Evolutionary conservation across 2,329 filamentous ascomycete species (phyloP).

Genomic region (Fusarium penzigii): DNA sequence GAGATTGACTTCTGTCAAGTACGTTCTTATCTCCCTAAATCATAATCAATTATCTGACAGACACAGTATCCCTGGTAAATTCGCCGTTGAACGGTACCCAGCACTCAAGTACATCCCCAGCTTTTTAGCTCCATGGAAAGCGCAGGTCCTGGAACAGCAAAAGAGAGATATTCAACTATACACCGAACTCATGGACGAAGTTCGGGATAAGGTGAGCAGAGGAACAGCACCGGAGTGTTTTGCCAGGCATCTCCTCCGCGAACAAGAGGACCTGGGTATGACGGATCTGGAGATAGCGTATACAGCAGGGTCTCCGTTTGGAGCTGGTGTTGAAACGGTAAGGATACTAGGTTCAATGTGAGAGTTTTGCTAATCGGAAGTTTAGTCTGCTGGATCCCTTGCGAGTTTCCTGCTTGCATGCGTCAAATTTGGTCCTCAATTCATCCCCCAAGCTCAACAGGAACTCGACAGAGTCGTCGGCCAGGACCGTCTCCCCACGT

Average conservation of each 20-base stretch:
- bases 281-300: constrained; percentile 45
- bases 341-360: neutral
- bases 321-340: constrained; percentile 45
- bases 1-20: constrained; percentile 46
- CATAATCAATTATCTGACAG: rapidly evolving
- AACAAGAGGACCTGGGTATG: constrained; percentile 43
- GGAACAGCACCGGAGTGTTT: constrained; percentile 43
- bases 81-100: constrained; percentile 43
- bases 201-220: constrained; percentile 34
- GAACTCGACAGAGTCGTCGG: constrained; percentile 44
- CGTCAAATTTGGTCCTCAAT: constrained; percentile 49
- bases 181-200: constrained; percentile 42
- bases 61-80: constrained; percentile 30
- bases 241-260: constrained; percentile 42
- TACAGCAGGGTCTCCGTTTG: constrained; percentile 46
- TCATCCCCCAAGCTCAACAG: constrained; percentile 44
- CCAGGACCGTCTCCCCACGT: constrained; percentile 35
- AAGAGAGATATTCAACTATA: constrained; percentile 41
- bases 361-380: neutral
- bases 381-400: constrained; percentile 46
- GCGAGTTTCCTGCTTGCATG: constrained; percentile 55
- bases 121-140: constrained; percentile 43
- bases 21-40: constrained; percentile 4
- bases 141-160: constrained; percentile 37
- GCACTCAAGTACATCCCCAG: constrained; percentile 40